Conservation (phyloP, 2,329 filamentous ascomycete species). For the Capronia epimyces region DNA sequence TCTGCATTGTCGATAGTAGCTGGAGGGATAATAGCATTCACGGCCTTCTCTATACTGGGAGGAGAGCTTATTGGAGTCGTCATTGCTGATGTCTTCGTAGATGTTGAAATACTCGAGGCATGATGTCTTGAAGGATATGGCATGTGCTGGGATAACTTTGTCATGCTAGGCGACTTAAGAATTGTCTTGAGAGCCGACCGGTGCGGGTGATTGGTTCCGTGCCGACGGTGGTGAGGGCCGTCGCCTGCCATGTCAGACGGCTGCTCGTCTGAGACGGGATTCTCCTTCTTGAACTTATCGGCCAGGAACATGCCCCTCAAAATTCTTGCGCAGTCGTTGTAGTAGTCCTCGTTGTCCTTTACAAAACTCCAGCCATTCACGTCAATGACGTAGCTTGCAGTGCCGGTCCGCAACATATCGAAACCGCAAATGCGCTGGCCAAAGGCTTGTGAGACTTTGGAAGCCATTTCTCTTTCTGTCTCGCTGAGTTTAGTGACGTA, state of each 20-base stretch:
- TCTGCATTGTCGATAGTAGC: conserved; percentile 23
- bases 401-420: conserved; percentile 79
- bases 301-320: conserved; percentile 81
- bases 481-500: conserved; percentile 82
- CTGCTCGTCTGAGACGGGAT: conserved; percentile 32
- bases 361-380: conserved; percentile 99
- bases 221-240: conserved; percentile 32
- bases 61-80: conserved; percentile 35
- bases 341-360: conserved; percentile 98
- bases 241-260: conserved; percentile 31
- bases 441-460: conserved; percentile 84
- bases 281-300: conserved; percentile 55
- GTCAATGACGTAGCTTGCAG: conserved; percentile 94
- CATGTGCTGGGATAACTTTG: conserved; percentile 44
- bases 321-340: conserved; percentile 82
- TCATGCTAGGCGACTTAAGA: conserved; percentile 61
- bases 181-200: conserved; percentile 52
- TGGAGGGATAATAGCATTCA: conserved; percentile 9
- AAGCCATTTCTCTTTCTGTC: conserved; percentile 78
- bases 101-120: conserved; percentile 34
- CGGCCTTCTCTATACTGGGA: conserved; percentile 31
- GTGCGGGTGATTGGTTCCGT: conserved; percentile 40
- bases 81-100: conserved; percentile 40
- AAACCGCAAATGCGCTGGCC: conserved; percentile 95
- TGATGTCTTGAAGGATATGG: conserved; percentile 41